Evolutionary conservation across 768 basidiomycete genomes (phyloP), one percentile per base, ranked within the genome.

Genomic region (Podaxis sp.): DNA sequence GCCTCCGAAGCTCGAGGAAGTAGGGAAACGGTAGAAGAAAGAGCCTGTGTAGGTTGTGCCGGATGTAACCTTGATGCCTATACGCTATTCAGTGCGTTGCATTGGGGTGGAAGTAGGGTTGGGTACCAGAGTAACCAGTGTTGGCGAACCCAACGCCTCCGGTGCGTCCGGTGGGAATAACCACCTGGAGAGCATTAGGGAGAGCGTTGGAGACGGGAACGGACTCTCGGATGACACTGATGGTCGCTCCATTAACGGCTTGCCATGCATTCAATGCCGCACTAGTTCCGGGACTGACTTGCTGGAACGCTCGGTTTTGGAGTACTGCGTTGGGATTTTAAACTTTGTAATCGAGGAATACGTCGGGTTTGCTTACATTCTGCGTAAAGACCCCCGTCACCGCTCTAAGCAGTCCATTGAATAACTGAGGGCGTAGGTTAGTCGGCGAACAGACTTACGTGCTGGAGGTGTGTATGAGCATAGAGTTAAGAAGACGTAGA

Each of bases 261-360:
- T 72, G 69, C 88, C 88, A 90, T 0, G 80, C 79, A 29, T 68
- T 77, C 1, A 88, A 73, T 8, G 87, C 81, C 0, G 69, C 76
- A 1, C 75, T 40, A 4, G 82, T 83, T 61, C 86, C 77, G 17
- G 86, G 80, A 3, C 80, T 77, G 29, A 87, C 85, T 64, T 84
- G 77, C 67, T 89, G 88, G 70, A 89, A 87, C 2, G 88, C 88
- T 19, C 88, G 77, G 67, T 90, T 90, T 70, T 85, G 87, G 2
- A 89, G 76, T n/a, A 88, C 86, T 87, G 64, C 6, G 17, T 6
- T 17, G 40, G 25, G 29, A 29, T 11, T 17, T 43, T 5, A 25
- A 25, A 37, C 22, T n/a, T 8, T 2, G 53, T 11, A 40, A 12
- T 46, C 13, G 12, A 54, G 9, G 24, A 25, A 36, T 22, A 24